Percentiles rank a stretch among this genome's conserved stretches.
Conservation (phyloP, 306 rosid species). For the Abrus precatorius region DNA sequence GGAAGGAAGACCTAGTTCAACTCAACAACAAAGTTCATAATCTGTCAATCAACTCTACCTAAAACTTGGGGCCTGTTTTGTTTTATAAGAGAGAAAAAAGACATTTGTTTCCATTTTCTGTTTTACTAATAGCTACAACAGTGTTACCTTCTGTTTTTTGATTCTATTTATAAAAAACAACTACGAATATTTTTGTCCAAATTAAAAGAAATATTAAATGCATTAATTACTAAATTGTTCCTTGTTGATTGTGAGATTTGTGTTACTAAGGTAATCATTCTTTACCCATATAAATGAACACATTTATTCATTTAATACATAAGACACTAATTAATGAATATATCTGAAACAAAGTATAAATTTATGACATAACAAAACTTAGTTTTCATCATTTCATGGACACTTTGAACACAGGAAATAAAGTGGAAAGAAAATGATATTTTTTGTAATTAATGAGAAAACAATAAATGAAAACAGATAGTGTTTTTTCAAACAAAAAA, state of each 20-base stretch:
- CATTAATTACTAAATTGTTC: no score
- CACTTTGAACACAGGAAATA: background rate
- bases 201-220: no score
- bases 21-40: constrained; percentile 6
- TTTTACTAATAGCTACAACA: background rate
- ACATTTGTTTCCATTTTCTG: background rate
- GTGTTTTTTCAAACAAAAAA: background rate
- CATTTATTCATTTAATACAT: no score
- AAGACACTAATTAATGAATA: no score
- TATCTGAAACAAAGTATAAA: no score
- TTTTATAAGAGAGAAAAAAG: background rate
- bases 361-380: no score
- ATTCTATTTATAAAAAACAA: no score
- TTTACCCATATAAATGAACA: no score
- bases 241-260: no score
- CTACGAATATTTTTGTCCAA: no score
- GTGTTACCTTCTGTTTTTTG: background rate
- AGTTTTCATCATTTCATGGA: background rate
- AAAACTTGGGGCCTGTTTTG: background rate
- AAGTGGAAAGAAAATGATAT: background rate
- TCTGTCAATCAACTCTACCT: background rate
- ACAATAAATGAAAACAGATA: background rate
- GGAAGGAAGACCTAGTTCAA: background rate
- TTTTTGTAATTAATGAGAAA: background rate
- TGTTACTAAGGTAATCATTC: no score